Evolutionary conservation across 257 asterid genomes (phyloP), one percentile per base, ranked within the genome.

Genomic region (Mentha longifolia): DNA sequence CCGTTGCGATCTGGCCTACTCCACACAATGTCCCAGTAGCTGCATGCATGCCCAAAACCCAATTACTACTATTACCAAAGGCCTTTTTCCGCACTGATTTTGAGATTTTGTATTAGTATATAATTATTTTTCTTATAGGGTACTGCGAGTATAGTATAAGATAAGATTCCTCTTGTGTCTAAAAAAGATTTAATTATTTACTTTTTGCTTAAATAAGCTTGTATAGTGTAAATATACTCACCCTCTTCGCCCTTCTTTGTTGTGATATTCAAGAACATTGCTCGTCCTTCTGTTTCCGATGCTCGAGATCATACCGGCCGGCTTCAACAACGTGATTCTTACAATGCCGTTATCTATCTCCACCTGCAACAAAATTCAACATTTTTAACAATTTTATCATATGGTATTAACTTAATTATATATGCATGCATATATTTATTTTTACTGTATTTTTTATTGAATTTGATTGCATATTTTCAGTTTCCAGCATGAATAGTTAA

Each of bases 21-120:
- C 97, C 93, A 90, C 15, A 79, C 77, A 7, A 79, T 68, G 78
- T 90, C 97, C 95, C 95, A 90, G 60, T 88, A 86, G 20, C 95
- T 90, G 75, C 74, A 76, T 66, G 41, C 3, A 22, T 22, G 25
- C 25, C 25, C 56, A 47, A 5, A 12, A 13, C 50, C 13, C 9
- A 39, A 39, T 39, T 39, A 39, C 10, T 39, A 39, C 10, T 39
- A 39, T 39, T 39, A 39, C 9, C 0, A 37, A 22, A 22, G 25
- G 25, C 25, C 25, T 22, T 22, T 22, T 22, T 22, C 2, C 25
- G 25, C 25, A 22, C 25, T 22, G 25, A 22, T 22, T 22, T 22
- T 22, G 25, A 22, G 25, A 22, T 22, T 22, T 22, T 22, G 25
- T 22, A 22, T 22, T 22, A 22, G 25, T 22, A 22, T 22, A 22